Conservation (phyloP, 2,329 filamentous ascomycete genomes). For the Lachnellula occidentalis region DNA sequence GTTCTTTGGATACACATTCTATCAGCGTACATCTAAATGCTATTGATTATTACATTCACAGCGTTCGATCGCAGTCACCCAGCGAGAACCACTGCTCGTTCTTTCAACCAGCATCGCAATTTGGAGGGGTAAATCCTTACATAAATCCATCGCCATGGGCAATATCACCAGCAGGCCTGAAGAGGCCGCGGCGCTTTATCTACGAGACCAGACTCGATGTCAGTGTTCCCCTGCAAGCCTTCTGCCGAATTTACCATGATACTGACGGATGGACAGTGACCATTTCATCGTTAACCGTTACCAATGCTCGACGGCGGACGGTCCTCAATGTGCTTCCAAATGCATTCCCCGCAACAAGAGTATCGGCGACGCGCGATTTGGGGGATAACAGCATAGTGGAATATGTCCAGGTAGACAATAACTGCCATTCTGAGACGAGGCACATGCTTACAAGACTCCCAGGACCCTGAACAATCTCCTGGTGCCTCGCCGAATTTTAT, state of each 20-base stretch:
- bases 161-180: constrained; percentile 85
- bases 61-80: constrained; percentile 23
- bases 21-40: constrained; percentile 26
- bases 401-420: constrained; percentile 72
- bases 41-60: constrained; percentile 18
- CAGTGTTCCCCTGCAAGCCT: constrained; percentile 36
- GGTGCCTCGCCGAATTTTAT: constrained; percentile 65
- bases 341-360: constrained; percentile 76
- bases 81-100: constrained; percentile 5
- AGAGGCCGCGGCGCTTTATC: constrained; percentile 72
- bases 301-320: constrained; percentile 71
- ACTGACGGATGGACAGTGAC: constrained; percentile 55
- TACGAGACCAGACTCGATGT: constrained; percentile 92
- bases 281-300: constrained; percentile 76
- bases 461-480: constrained; percentile 70
- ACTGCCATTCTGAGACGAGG: constrained; percentile 6
- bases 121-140: constrained; percentile 30
- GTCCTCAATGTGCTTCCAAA: constrained; percentile 78
- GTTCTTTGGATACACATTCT: constrained; percentile 22
- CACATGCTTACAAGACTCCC: constrained; percentile 15
- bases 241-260: constrained; percentile 7
- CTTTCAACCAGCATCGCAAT: constrained; percentile 7
- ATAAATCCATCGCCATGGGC: constrained; percentile 59
- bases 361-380: constrained; percentile 64
- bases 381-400: constrained; percentile 76